A percentile compares a stretch with the other conserved stretches of the same genome.
Evolutionary conservation across 1,139 yeast species (phyloP).

Genomic region (Sugiyamaella castrensis): DNA sequence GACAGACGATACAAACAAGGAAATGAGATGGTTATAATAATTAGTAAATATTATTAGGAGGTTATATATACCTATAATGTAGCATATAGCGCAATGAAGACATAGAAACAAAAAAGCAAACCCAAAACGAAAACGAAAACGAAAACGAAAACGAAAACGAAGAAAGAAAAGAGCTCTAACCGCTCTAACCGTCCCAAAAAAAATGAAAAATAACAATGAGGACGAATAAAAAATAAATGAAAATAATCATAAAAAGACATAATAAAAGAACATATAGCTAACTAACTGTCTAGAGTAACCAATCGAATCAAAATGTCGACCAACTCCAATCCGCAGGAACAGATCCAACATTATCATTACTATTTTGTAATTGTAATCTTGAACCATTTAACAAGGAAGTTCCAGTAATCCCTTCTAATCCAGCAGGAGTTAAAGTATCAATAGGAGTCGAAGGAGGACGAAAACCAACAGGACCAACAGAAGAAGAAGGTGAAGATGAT

Average conservation of each 20-base stretch:
- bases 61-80: background rate
- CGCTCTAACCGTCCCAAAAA: background rate
- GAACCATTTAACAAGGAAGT: slow-evolving; percentile 2
- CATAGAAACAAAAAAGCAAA: background rate
- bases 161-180: background rate
- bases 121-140: background rate
- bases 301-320: slow-evolving; percentile 40
- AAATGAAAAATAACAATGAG: background rate
- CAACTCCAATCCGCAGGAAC: slow-evolving; percentile 45
- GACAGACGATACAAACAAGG: too few relatives aligned
- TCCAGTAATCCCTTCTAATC: background rate
- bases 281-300: too few relatives aligned
- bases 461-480: background rate
- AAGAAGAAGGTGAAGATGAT: background rate
- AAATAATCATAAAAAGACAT: slow-evolving; percentile 1
- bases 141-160: background rate
- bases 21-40: background rate
- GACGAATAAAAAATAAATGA: background rate
- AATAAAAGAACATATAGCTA: background rate
- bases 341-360: slow-evolving; percentile 18
- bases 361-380: slow-evolving; percentile 3
- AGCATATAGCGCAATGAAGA: background rate
- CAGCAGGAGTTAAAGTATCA: background rate
- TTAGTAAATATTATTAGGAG: background rate
- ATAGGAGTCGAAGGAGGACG: slow-evolving; percentile 3